Evolutionary conservation across 208 protist species (phyloP).

Genomic region (Trypanosoma melophagium): DNA sequence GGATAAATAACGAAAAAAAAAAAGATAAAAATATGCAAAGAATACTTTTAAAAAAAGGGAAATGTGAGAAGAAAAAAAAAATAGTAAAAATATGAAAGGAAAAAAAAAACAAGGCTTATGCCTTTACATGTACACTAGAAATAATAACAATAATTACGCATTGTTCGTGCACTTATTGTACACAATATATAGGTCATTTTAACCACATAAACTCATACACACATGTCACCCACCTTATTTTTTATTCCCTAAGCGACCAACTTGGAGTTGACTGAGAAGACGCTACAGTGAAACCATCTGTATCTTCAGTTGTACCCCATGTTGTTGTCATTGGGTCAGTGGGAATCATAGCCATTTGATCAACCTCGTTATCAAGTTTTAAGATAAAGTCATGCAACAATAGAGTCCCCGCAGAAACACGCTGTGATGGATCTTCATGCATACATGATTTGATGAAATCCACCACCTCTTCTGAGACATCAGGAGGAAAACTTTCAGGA

Average conservation of each 20-base stretch:
- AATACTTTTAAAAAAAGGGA: neutral
- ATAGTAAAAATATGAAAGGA: neutral
- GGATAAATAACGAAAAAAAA: neutral
- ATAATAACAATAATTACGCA: too few relatives aligned
- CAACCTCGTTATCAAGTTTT: slow-evolving; percentile 57
- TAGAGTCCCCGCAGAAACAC: slow-evolving; percentile 50
- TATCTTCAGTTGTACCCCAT: slow-evolving; percentile 1
- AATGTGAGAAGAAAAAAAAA: neutral
- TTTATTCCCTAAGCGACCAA: slow-evolving; percentile 39
- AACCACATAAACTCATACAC: neutral
- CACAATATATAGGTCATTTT: too few relatives aligned
- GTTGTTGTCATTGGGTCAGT: slow-evolving; percentile 30
- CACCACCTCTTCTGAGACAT: slow-evolving; percentile 39
- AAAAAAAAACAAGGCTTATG: neutral
- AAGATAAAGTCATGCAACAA: slow-evolving; percentile 73
- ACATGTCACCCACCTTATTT: neutral
- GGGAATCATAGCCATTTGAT: slow-evolving; percentile 41
- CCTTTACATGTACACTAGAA: neutral
- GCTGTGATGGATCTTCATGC: slow-evolving; percentile 49
- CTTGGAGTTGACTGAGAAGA: slow-evolving; percentile 33
- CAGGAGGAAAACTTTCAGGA: slow-evolving; percentile 44
- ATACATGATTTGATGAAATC: slow-evolving; percentile 71
- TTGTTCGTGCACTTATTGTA: too few relatives aligned
- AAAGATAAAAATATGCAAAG: too few relatives aligned
- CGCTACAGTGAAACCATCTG: slow-evolving; percentile 18